Percentiles rank a stretch among this genome's conserved stretches.
Conservation (phyloP, 202 grass and related monocot species). For the Schoenoplectus triqueter region DNA sequence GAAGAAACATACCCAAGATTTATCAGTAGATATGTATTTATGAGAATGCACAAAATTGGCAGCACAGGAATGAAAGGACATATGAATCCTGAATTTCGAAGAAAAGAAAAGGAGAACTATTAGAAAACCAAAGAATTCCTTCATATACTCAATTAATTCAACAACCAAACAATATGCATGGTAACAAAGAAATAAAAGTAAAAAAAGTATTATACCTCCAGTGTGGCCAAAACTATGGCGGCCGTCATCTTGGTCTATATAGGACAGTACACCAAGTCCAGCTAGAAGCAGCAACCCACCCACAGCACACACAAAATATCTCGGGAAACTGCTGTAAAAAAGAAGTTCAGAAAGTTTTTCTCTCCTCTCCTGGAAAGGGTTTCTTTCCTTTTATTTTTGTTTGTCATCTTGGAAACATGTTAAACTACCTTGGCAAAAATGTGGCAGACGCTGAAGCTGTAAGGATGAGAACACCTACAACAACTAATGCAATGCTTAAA, state of each 20-base stretch:
- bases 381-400: not conserved
- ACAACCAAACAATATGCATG: slow-evolving; percentile 17
- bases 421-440: slow-evolving; percentile 78
- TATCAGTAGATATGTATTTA: slow-evolving; percentile 94
- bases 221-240: slow-evolving; percentile 86
- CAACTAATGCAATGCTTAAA: slow-evolving; percentile 77
- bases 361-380: not conserved
- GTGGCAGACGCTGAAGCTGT: slow-evolving; percentile 73
- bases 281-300: slow-evolving; percentile 63
- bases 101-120: slow-evolving; percentile 32
- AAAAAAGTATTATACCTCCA: slow-evolving; percentile 61
- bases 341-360: slow-evolving; percentile 13
- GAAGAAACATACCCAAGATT: slow-evolving; percentile 80
- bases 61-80: slow-evolving; percentile 94
- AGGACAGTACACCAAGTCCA: slow-evolving; percentile 66
- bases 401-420: slow-evolving; percentile 18
- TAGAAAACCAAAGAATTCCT: slow-evolving; percentile 18
- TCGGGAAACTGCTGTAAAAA: slow-evolving; percentile 48
- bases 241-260: slow-evolving; percentile 87
- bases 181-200: not conserved
- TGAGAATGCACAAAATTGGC: slow-evolving; percentile 76
- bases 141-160: slow-evolving; percentile 5
- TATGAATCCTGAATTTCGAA: slow-evolving; percentile 90
- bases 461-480: slow-evolving; percentile 76
- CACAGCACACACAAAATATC: slow-evolving; percentile 54